Base-by-base conservation (phyloP, 164 flowering plant genomes). In the Pachysandra terminalis region DNA sequence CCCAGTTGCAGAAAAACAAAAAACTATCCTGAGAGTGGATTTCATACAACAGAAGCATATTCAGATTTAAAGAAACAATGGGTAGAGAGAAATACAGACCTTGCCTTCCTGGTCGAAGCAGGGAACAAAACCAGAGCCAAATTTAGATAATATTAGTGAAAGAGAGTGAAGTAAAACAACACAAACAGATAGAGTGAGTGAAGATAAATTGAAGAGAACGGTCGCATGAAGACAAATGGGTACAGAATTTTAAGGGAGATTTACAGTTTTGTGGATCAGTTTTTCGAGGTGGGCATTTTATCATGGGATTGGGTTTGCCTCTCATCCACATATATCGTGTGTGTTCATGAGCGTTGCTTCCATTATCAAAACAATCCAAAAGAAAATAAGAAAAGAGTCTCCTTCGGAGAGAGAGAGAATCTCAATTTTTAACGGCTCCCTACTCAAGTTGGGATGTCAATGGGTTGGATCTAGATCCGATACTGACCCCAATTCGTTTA, bases 181-280 rank as follows among this genome's bases (percentile, higher is more conserved):
- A 26, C 19, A 58, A 15, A 3, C 19, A 17, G n/a, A 16, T 56
- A 21, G 1, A 12, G 59, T 12, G 59, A 12, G 5, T 2, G 27
- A 32, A 32, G 37, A 32, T 3, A 26, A 16, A 16, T 13, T 14
- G 16, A 58, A 13, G 16, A 26, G n/a, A 56, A 56, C n/a, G 10
- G 37, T 14, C 19, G 26, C 5, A 17, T 26, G 61, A 58, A 58
- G 61, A 58, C 61, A 58, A 58, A 58, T 58, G 37, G 61, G 61
- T 58, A 26, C 37, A n/a, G 37, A 26, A 0, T 15, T 6, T 57
- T 26, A 0, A 58, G 7, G 14, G 61, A n/a, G n/a, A 58, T 14
- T 58, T 26, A 58, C 37, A 14, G 61, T 58, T 58, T 58, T 58
- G 9, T 24, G 60, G 35, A 25, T 26, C 32, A 57, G 32, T 57